A percentile compares a stretch with the other conserved stretches of the same genome.
phyloP scores from a whole-genome alignment of 257 asterid genomes.

The Solanum clarkiae region DNA sequence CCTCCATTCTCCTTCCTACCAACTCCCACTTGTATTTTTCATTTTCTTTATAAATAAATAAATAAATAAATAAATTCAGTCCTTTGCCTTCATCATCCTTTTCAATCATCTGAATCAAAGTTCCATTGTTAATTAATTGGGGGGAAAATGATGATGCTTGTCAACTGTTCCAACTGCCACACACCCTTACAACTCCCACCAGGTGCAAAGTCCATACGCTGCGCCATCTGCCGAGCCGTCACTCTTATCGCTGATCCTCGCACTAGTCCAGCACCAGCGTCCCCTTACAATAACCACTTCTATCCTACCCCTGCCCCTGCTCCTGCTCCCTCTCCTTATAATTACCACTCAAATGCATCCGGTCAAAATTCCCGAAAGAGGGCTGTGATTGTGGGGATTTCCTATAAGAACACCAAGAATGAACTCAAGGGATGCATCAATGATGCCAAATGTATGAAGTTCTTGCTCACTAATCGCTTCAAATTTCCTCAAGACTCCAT shows the following conservation, averaged over 20 bases:
- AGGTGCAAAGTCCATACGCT: constrained; percentile 73
- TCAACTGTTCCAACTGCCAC: constrained; percentile 68
- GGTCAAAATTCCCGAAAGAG: constrained; percentile 40
- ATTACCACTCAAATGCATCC: constrained; percentile 20
- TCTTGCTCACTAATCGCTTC: constrained; percentile 47
- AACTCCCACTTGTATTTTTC: not conserved
- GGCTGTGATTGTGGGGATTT: constrained; percentile 77
- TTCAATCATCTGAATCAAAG: not conserved
- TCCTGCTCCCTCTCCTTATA: constrained; percentile 21
- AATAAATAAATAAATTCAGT: not conserved
- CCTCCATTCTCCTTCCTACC: not conserved
- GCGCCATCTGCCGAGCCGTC: constrained; percentile 70
- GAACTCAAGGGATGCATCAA: constrained; percentile 86
- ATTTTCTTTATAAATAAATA: not conserved
- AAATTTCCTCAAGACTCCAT: constrained; percentile 69
- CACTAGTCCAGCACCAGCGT: not conserved
- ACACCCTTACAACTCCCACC: constrained; percentile 75
- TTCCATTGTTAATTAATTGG: not conserved
- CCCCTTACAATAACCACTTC: constrained; percentile 3
- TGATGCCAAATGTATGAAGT: constrained; percentile 83
- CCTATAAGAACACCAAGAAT: constrained; percentile 35
- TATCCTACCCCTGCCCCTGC: not conserved
- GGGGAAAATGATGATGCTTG: constrained; percentile 48
- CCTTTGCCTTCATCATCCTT: not conserved
- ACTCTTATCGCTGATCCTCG: constrained; percentile 40